Percentiles rank a stretch among this genome's conserved stretches.
Evolutionary conservation across 495 filamentous ascomycete species (phyloP).

Genomic region (Halenospora varia): DNA sequence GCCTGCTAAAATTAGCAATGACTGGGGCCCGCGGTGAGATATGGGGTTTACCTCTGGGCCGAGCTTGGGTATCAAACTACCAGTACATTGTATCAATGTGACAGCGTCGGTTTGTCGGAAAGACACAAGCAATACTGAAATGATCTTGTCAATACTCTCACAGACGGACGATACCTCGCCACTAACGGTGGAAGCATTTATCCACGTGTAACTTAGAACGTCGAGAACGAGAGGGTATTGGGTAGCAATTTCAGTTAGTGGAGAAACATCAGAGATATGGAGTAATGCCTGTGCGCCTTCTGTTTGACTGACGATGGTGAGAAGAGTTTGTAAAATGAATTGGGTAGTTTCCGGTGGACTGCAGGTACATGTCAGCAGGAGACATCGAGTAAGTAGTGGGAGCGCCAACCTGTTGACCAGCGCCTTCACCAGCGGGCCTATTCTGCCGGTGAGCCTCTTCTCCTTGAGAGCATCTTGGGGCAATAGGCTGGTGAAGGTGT

Average conservation of each 20-base stretch:
- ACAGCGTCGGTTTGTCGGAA: slow-evolving; percentile 49
- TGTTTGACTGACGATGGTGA: slow-evolving; percentile 40
- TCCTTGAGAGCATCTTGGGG: slow-evolving; percentile 38
- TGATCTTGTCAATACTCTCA: slow-evolving; percentile 38
- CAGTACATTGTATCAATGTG: slow-evolving; percentile 44
- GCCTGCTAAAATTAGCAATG: slow-evolving; percentile 22
- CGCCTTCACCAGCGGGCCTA: slow-evolving; percentile 43
- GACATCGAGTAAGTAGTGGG: not conserved
- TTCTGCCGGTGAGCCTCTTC: slow-evolving; percentile 41
- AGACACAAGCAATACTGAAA: slow-evolving; percentile 39
- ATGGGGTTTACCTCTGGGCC: slow-evolving; percentile 32
- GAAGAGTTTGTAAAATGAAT: slow-evolving; percentile 49
- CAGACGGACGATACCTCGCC: not conserved
- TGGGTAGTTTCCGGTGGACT: slow-evolving; percentile 48
- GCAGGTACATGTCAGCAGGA: slow-evolving; percentile 19
- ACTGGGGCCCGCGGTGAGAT: slow-evolving; percentile 25
- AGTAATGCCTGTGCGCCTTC: slow-evolving; percentile 45
- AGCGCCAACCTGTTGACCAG: slow-evolving; percentile 46
- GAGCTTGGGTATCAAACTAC: slow-evolving; percentile 37
- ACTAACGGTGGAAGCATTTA: slow-evolving; percentile 27
- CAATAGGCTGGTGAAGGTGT: slow-evolving; percentile 52
- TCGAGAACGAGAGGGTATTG: slow-evolving; percentile 47
- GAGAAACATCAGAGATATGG: slow-evolving; percentile 38
- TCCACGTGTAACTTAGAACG: slow-evolving; percentile 47
- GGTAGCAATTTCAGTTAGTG: slow-evolving; percentile 48